Conservation (phyloP, 1,284 basidiomycete genomes). For the Cystobasidium sp. region DNA sequence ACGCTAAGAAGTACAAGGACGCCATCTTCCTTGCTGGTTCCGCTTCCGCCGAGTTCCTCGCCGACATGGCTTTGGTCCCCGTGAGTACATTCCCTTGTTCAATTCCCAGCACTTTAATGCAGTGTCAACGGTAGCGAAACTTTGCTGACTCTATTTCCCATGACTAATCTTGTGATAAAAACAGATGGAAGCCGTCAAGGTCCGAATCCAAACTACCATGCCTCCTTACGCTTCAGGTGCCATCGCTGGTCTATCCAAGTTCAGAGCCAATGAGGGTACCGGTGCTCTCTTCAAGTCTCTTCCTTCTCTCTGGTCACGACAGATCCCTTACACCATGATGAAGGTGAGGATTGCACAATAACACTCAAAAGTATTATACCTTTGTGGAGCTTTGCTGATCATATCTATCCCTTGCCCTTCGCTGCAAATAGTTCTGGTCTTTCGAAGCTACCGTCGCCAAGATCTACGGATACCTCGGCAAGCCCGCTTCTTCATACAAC, state of each 20-base stretch:
- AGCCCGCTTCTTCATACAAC: slow-evolving; percentile 54
- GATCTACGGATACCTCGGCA: slow-evolving; percentile 50
- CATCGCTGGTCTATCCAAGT: slow-evolving; percentile 51
- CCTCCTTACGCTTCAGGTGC: slow-evolving; percentile 54
- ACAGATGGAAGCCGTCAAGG: slow-evolving; percentile 55
- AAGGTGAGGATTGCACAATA: too few relatives aligned
- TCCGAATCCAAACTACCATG: slow-evolving; percentile 56
- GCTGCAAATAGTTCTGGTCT: slow-evolving; percentile 49
- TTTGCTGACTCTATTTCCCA: not conserved
- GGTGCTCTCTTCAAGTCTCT: slow-evolving; percentile 56
- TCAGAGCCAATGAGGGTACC: slow-evolving; percentile 53
- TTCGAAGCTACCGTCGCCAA: slow-evolving; percentile 55
- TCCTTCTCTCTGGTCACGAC: slow-evolving; percentile 55
- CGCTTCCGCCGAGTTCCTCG: slow-evolving; percentile 55
- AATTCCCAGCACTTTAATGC: not conserved
- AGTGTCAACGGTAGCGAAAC: not conserved
- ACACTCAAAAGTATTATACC: too few relatives aligned
- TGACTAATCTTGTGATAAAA: not conserved
- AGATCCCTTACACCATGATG: slow-evolving; percentile 56
- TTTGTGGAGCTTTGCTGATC: too few relatives aligned
- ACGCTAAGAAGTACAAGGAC: slow-evolving; percentile 56
- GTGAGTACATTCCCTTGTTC: slow-evolving; percentile 4
- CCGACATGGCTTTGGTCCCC: slow-evolving; percentile 55
- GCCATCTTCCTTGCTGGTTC: slow-evolving; percentile 56
- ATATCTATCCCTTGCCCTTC: too few relatives aligned